Evolutionary conservation across 1,284 basidiomycete species (phyloP), one percentile per base, ranked within the genome.

Genomic region (Apiotrichum porosum): DNA sequence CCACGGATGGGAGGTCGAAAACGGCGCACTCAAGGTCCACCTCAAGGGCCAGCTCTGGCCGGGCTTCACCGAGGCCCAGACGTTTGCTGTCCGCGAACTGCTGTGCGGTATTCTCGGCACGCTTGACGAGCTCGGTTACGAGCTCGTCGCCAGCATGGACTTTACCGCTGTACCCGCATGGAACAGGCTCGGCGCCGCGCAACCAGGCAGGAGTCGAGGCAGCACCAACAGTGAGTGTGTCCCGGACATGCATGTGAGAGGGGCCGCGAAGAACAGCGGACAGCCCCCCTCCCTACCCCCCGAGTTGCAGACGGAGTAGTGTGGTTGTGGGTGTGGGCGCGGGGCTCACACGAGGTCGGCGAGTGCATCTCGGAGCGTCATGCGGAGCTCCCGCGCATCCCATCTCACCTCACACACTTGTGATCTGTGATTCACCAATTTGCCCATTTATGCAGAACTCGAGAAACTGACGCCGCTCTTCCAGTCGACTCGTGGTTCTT

Each of bases 91-190:
- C 15, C 35, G 43, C 9, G 35, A 31, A 24, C 26, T 37, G 15
- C 28, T 44, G 28, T 31, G 34, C 36, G 45, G 43, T 4, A 28
- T 69, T 2, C 47, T 69, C 26, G 52, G 53, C 0, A 58, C 58
- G 1, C 58, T 69, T 54, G 66, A 67, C 8, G 42, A 45, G n/a
- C 48, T 55, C 15, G 66, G 66, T 2, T 69, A 60, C 49, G 65
- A 63, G 34, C 37, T 66, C 36, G 49, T 61, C 17, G 61, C 47
- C 9, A 63, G 62, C 42, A 58, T 67, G 1, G 63, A 63, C 51
- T 56, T 66, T 26, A 21, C 13, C 9, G 22, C 22, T 8, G 21
- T 33, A n/a, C 32, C 15, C n/a, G 32, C 30, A 6, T 34, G 31
- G 41, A n/a, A 24, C 19, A 22, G 40, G 6, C 22, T 41, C 10